Base-by-base conservation (phyloP, 2,329 filamentous ascomycete species). In the Fusarium camptoceras region DNA sequence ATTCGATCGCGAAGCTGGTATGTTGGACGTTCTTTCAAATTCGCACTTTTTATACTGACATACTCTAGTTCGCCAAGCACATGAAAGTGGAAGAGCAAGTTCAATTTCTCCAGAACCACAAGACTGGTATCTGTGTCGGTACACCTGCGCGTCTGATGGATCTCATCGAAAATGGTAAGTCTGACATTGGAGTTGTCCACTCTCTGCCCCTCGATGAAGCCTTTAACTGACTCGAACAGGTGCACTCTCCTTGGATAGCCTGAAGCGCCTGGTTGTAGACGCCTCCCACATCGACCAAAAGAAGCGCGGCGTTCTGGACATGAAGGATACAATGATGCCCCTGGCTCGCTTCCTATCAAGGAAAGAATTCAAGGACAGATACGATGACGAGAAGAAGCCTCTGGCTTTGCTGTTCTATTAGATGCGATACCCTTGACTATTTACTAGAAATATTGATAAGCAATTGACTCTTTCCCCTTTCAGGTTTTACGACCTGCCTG, bases 221-320 rank as follows among this genome's bases (percentile, higher is more conserved):
- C 27, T n/a, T 16, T 18, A 15, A 22, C 64, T 59, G 30, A 55
- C 34, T 18, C 6, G 5, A 12, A 4, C 64, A 79, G 91, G 91
- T 37, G 89, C 91, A 5, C 81, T 98, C 46, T 92, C 89, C 27
- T 80, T 92, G 31, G 86, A 88, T 34, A 87, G 91, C 63, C 80
- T 98, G 56, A 89, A 94, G 81, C 88, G 93, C 47, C 87, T 99
- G 34, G 88, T 98, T 11, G 87, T 98, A 31, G 96, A 99, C 81
- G 94, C 93, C 16, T 97, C 94, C 10, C 91, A 97, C 77, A 92
- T 98, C 71, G 95, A 99, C 80, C 89, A 92, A 80, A 99, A 99
- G 86, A 97, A 97, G 84, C 87, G 94, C 48, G 94, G 94, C 0
- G 89, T 99, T 69, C 89, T 97, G 79, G 96, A 98, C 77, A 98